These are phyloP conservation scores for Lepiota brunneoincarnata DNA, from an alignment of 768 basidiomycete genomes.

Conservation along the genomic window DNA sequence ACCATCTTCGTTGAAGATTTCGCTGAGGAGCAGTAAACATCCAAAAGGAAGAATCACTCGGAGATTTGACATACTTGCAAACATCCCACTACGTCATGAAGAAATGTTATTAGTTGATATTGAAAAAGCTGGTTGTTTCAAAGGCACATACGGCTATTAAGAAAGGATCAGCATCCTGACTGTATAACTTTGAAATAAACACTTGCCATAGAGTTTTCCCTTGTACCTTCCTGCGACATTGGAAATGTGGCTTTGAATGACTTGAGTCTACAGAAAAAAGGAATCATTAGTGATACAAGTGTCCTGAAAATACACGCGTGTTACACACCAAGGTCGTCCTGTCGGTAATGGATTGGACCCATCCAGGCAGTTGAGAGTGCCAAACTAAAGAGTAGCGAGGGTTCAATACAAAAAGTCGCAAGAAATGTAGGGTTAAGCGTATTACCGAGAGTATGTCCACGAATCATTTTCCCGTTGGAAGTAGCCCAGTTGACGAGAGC, in stretches of 20 bases:
- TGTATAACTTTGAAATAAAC: neutral
- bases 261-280: slow-evolving; percentile 24
- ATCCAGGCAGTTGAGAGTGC: slow-evolving; percentile 37
- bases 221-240: slow-evolving; percentile 38
- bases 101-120: neutral
- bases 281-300: neutral
- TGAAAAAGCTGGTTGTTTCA: neutral
- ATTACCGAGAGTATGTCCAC: slow-evolving; percentile 39
- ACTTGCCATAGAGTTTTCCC: slow-evolving; percentile 35
- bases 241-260: slow-evolving; percentile 38
- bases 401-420: neutral
- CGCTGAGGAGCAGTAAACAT: slow-evolving; percentile 24
- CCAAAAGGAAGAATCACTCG: slow-evolving; percentile 5
- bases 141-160: slow-evolving; percentile 16
- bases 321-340: slow-evolving; percentile 25
- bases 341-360: slow-evolving; percentile 33
- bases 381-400: slow-evolving; percentile 27
- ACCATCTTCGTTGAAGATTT: slow-evolving; percentile 46
- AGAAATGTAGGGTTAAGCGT: slow-evolving; percentile 16
- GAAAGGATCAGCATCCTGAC: neutral
- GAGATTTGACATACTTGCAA: slow-evolving; percentile 26
- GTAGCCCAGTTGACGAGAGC: slow-evolving; percentile 39
- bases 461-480: slow-evolving; percentile 37
- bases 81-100: slow-evolving; percentile 29
- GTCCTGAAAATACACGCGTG: neutral